Percentiles rank a stretch among this genome's conserved stretches.
These are phyloP conservation scores for Phytophthora meadii DNA, from an alignment of 352 stramenopile genomes.

Conservation along the genomic window DNA sequence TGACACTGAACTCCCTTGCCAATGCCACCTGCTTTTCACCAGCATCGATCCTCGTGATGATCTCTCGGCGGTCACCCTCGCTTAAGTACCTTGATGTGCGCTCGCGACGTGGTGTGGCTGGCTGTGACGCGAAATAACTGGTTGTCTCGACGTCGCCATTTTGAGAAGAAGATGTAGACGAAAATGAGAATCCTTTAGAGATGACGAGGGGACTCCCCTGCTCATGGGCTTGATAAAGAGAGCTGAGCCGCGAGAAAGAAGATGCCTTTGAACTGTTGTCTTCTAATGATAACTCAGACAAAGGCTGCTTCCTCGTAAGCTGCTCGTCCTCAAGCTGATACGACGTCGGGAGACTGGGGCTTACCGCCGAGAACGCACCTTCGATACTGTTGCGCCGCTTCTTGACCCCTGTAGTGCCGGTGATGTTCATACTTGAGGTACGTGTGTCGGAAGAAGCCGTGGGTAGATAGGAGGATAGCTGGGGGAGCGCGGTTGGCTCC, in stretches of 20 bases:
- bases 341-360: conserved; percentile 4
- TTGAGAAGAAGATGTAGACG: conserved; percentile 24
- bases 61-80: conserved; percentile 36
- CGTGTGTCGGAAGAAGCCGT: conserved; percentile 17
- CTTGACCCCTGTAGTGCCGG: conserved; percentile 14
- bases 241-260: conserved; percentile 12
- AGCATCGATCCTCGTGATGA: conserved; percentile 52
- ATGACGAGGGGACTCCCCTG: conserved; percentile 9
- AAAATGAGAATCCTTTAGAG: conserved; percentile 17
- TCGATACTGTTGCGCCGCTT: conserved; percentile 33
- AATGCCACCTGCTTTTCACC: conserved; percentile 60
- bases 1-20: conserved; percentile 56
- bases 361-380: conserved; percentile 22
- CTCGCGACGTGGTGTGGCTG: conserved; percentile 24
- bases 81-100: conserved; percentile 38
- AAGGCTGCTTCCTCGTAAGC: conserved; percentile 25
- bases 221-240: conserved; percentile 18
- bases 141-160: conserved; percentile 19
- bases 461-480: conserved; percentile 36
- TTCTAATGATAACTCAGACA: conserved; percentile 1
- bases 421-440: conserved; percentile 10
- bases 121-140: conserved; percentile 33
- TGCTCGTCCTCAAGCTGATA: conserved; percentile 11
- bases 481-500: conserved; percentile 17
- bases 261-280: conserved; percentile 1